Conservation (phyloP, 2,329 filamentous ascomycete genomes). For the Epichloe scottii region DNA sequence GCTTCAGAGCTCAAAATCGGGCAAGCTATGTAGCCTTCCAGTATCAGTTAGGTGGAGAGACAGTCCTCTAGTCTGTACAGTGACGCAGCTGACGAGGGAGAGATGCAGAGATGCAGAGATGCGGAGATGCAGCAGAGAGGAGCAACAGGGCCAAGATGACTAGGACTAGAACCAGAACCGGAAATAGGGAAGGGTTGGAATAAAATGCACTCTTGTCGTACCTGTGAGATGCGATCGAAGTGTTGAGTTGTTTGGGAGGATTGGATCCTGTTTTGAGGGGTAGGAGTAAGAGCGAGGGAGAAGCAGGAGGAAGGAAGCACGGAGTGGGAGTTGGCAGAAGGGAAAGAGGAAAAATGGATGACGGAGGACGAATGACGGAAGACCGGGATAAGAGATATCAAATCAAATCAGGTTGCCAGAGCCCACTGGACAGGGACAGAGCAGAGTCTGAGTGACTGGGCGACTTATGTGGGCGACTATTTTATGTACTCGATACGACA, state of each 20-base stretch:
- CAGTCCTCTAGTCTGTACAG: not conserved
- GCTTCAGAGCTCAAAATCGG: constrained; percentile 2
- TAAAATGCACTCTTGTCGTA: constrained; percentile 4
- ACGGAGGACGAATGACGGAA: constrained; percentile 4
- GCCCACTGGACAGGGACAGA: too few species aligned
- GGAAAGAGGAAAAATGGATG: constrained; percentile 3
- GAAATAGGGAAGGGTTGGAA: constrained; percentile 2
- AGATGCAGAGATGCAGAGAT: constrained; percentile 4
- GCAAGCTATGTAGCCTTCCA: not conserved
- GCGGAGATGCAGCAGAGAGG: not conserved
- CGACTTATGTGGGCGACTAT: too few species aligned
- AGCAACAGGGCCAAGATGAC: constrained; percentile 1
- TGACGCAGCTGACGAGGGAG: constrained; percentile 2
- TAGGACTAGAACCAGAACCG: not conserved
- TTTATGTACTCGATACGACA: too few species aligned
- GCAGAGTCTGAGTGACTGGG: too few species aligned
- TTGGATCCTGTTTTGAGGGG: not conserved
- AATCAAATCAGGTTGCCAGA: not conserved
- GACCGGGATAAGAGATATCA: not conserved
- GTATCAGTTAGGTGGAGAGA: constrained; percentile 1
- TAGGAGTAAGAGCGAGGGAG: constrained; percentile 1
- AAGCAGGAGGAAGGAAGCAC: constrained; percentile 4
- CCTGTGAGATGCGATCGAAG: not conserved
- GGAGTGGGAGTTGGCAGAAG: not conserved
- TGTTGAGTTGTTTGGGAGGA: not conserved